phyloP scores from a whole-genome alignment of 441 rosid species.

The Aquilaria agallochum region DNA sequence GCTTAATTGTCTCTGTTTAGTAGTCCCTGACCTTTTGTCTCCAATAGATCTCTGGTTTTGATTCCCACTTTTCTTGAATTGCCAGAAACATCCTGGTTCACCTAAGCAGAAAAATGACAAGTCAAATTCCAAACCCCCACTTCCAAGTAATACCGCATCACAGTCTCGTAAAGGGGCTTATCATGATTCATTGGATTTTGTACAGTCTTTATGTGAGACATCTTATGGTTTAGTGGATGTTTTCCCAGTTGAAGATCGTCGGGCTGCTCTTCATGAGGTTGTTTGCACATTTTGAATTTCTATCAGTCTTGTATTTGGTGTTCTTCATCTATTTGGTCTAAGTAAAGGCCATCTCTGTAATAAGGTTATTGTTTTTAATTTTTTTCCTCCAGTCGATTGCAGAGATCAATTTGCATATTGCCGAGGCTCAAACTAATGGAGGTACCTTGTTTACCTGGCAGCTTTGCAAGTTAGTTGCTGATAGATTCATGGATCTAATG shows the following conservation, averaged over 20 bases:
- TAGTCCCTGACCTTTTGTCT: no score
- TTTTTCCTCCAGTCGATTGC: conserved; percentile 68
- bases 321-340: no score
- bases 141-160: conserved; percentile 55
- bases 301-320: neutral
- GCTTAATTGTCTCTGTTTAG: no score
- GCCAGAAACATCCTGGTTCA: conserved; percentile 81
- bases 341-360: conserved; percentile 3
- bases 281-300: conserved; percentile 13
- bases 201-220: conserved; percentile 77
- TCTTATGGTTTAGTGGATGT: conserved; percentile 88
- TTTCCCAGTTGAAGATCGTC: conserved; percentile 91
- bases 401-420: conserved; percentile 76
- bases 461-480: conserved; percentile 5
- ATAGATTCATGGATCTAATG: conserved; percentile 6
- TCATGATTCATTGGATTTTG: conserved; percentile 91
- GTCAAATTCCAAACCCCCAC: conserved; percentile 69
- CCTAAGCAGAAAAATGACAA: conserved; percentile 67
- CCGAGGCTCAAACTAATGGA: conserved; percentile 77
- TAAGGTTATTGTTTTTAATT: conserved; percentile 20
- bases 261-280: conserved; percentile 86
- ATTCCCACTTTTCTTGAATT: conserved; percentile 3
- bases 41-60: no score
- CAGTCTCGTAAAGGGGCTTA: conserved; percentile 86
- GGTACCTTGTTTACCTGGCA: conserved; percentile 28